These are phyloP conservation scores for Gloeophyllum trabeum DNA, from an alignment of 768 basidiomycete species.

Conservation along the genomic window DNA sequence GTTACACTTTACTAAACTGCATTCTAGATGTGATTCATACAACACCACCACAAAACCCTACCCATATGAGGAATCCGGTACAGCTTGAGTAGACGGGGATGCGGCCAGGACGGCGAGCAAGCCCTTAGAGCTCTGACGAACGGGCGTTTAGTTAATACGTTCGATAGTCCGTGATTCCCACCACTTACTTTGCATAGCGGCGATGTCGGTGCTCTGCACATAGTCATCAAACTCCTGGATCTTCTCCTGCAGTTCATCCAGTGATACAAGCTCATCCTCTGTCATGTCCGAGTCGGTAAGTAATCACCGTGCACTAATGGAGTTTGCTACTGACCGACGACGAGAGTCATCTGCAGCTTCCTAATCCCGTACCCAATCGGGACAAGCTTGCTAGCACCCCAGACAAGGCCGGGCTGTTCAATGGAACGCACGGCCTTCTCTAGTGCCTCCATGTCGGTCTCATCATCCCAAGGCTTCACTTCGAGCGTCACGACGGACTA, in stretches of 20 bases:
- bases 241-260: constrained; percentile 90
- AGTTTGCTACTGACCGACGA: constrained; percentile 28
- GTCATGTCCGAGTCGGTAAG: constrained; percentile 27
- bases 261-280: constrained; percentile 95
- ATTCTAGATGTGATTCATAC: constrained; percentile 2
- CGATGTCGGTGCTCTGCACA: constrained; percentile 85
- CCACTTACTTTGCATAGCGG: constrained; percentile 82
- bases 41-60: neutral
- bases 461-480: constrained; percentile 99
- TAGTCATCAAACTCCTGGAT: constrained; percentile 77
- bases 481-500: constrained; percentile 97
- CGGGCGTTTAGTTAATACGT: no score
- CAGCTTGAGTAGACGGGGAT: no score
- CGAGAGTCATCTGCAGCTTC: constrained; percentile 72
- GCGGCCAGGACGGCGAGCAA: no score
- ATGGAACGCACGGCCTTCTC: constrained; percentile 80
- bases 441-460: constrained; percentile 89
- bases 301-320: constrained; percentile 1
- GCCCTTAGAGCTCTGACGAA: neutral
- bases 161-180: neutral
- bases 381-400: constrained; percentile 92
- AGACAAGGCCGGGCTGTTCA: constrained; percentile 83
- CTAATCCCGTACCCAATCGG: constrained; percentile 88
- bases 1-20: neutral
- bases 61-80: no score